Evolutionary conservation across 1,284 basidiomycete species (phyloP), one percentile per base, ranked within the genome.

Genomic region (Irpex lacteus): DNA sequence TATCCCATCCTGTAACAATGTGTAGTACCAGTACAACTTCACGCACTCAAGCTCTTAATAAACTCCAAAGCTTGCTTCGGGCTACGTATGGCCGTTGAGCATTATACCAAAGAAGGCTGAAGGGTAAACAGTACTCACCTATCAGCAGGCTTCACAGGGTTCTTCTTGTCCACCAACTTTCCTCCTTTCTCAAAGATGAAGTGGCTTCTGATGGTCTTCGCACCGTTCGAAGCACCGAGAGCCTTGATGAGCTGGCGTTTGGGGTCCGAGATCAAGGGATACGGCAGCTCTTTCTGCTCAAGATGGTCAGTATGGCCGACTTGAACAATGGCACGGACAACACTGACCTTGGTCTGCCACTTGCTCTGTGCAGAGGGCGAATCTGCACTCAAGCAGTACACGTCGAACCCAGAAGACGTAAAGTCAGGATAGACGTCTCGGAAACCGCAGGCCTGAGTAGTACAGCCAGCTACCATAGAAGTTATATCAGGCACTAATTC

Each of bases 171-270:
- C 13, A 96, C 76, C 49, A 97, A 81, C 74, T 92, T 92, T 1
- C 94, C 95, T 7, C 92, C 93, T 75, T 93, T 91, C 69, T 87
- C 92, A 69, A 97, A 96, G 67, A 97, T 85, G 76, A 96, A 96
- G 75, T 96, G 94, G 67, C 91, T 94, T 18, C 95, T 86, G 76
- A 92, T 91, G 54, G 92, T 94, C 79, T 88, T 92, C 55, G 89
- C 91, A 2, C 88, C 90, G 56, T 88, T 86, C 2, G 86, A 90
- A 1, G 95, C 94, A 13, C 95, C 96, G 44, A 98, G 82, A 6
- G 87, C 86, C 59, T 84, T 84, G 72, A 98, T 94, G 40, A 98
- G 81, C 47, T 82, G 75, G 50, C 90, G 85, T 72, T 95, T 87
- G 19, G 92, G 94, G 75, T 98, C 96, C 6, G 92, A 96, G 54